Percentiles rank a stretch among this genome's conserved stretches.
Evolutionary conservation across 768 basidiomycete genomes (phyloP).

Genomic region (Rhodosporidiobolus sp.): DNA sequence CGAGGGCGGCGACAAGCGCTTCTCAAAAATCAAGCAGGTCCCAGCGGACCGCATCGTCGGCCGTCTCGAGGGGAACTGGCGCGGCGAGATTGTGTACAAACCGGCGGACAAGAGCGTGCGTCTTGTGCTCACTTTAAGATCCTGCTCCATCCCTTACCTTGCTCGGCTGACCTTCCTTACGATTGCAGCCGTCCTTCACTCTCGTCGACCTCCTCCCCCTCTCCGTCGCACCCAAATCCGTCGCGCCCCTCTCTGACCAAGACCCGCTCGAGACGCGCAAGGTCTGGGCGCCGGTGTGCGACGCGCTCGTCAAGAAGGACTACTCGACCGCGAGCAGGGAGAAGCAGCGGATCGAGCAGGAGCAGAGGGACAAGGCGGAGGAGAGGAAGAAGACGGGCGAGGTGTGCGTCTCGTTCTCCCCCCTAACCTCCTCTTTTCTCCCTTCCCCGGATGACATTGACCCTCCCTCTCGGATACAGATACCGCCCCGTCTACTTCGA

Average conservation of each 20-base stretch:
- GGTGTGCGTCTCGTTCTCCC: constrained; percentile 56
- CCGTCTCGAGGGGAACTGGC: constrained; percentile 84
- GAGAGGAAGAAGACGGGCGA: constrained; percentile 77
- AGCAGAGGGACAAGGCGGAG: constrained; percentile 80
- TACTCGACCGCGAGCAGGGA: constrained; percentile 85
- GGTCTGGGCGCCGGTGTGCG: constrained; percentile 64
- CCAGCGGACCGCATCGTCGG: constrained; percentile 73
- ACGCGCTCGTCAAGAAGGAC: constrained; percentile 69
- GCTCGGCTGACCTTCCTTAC: no score
- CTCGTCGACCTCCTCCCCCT: constrained; percentile 75
- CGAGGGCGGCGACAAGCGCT: constrained; percentile 46
- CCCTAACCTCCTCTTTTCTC: background rate
- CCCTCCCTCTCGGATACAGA: constrained; percentile 52
- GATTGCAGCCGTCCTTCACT: background rate
- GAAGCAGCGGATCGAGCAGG: constrained; percentile 90
- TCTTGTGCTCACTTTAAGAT: constrained; percentile 7
- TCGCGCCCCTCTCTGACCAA: constrained; percentile 78
- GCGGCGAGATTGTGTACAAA: constrained; percentile 75
- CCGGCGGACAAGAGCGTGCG: constrained; percentile 53
- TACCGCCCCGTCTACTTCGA: constrained; percentile 67
- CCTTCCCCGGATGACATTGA: constrained; percentile 1
- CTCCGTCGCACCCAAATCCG: constrained; percentile 71
- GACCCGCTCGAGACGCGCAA: constrained; percentile 74
- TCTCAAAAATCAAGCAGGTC: constrained; percentile 71
- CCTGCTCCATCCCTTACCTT: background rate